These are phyloP conservation scores for Neurospora hispaniola DNA, from an alignment of 495 filamentous ascomycete genomes.

Conservation along the genomic window DNA sequence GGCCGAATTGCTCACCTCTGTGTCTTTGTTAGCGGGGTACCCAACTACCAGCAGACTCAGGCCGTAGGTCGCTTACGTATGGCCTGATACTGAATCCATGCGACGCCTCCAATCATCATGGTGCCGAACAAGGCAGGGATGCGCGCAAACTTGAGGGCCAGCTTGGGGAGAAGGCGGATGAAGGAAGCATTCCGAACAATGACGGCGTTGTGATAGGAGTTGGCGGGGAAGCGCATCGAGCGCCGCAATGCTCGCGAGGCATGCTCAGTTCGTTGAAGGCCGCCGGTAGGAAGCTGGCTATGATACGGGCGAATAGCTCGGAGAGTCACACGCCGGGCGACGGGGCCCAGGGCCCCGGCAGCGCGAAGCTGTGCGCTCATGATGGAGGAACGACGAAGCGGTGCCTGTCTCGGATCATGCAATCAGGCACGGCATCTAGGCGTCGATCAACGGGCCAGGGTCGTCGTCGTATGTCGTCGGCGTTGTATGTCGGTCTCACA, in stretches of 20 bases:
- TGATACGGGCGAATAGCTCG: constrained; percentile 55
- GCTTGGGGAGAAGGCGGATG: constrained; percentile 69
- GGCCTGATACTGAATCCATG: constrained; percentile 95
- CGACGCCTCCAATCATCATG: constrained; percentile 71
- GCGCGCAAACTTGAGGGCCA: constrained; percentile 76
- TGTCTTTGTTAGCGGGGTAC: constrained; percentile 1
- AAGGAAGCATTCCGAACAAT: constrained; percentile 82
- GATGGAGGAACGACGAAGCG: constrained; percentile 17
- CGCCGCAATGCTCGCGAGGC: constrained; percentile 47
- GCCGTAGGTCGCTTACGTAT: constrained; percentile 50
- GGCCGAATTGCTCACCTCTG: constrained; percentile 84
- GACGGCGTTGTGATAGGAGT: constrained; percentile 74
- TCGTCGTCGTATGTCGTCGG: background rate
- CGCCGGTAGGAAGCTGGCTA: constrained; percentile 50
- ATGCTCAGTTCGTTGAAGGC: constrained; percentile 56
- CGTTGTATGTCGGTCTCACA: background rate
- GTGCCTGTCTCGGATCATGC: background rate
- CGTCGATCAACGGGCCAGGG: background rate
- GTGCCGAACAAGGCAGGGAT: constrained; percentile 88
- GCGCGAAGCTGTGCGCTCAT: constrained; percentile 82
- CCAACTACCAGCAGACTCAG: background rate
- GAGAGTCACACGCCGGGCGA: constrained; percentile 45
- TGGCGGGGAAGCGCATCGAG: constrained; percentile 66
- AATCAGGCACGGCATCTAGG: background rate
- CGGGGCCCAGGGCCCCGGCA: constrained; percentile 52